Conservation (phyloP, 2,329 filamentous ascomycete genomes). For the Penicillium palitans region DNA sequence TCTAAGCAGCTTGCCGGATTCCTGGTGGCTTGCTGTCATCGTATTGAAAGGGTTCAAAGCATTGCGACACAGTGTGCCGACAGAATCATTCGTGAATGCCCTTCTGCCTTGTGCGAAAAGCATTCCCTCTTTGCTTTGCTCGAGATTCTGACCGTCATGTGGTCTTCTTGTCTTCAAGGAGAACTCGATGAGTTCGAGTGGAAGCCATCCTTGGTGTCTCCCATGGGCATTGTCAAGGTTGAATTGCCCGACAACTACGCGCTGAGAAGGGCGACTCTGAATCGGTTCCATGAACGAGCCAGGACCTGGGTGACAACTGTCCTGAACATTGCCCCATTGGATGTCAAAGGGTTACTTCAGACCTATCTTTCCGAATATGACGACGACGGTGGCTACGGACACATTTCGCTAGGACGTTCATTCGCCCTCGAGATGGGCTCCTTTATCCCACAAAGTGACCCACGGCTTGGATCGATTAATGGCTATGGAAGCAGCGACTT, state of each 20-base stretch:
- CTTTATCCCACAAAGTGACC: constrained; percentile 79
- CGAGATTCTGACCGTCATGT: constrained; percentile 90
- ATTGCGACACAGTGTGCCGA: constrained; percentile 82
- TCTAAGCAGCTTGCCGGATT: constrained; percentile 82
- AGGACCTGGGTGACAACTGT: constrained; percentile 77
- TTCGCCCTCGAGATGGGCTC: constrained; percentile 93
- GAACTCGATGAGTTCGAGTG: constrained; percentile 94
- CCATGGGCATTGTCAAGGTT: constrained; percentile 74
- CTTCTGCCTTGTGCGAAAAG: constrained; percentile 86
- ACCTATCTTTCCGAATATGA: constrained; percentile 95
- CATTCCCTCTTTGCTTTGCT: constrained; percentile 88
- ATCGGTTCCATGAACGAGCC: constrained; percentile 73
- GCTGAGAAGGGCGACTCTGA: constrained; percentile 76
- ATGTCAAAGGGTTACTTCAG: constrained; percentile 89
- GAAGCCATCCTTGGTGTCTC: constrained; percentile 75
- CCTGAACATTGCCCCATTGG: constrained; percentile 81
- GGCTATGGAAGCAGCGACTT: constrained; percentile 70
- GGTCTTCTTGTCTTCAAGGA: constrained; percentile 88
- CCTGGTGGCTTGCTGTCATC: constrained; percentile 87
- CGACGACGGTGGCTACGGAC: constrained; percentile 85
- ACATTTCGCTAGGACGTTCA: constrained; percentile 87
- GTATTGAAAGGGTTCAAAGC: constrained; percentile 86
- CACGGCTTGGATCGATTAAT: constrained; percentile 78
- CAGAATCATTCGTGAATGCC: constrained; percentile 78
- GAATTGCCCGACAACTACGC: constrained; percentile 92